Evolutionary conservation across 2,329 filamentous ascomycete species (phyloP).

Genomic region (Pestalotiopsis sp.): DNA sequence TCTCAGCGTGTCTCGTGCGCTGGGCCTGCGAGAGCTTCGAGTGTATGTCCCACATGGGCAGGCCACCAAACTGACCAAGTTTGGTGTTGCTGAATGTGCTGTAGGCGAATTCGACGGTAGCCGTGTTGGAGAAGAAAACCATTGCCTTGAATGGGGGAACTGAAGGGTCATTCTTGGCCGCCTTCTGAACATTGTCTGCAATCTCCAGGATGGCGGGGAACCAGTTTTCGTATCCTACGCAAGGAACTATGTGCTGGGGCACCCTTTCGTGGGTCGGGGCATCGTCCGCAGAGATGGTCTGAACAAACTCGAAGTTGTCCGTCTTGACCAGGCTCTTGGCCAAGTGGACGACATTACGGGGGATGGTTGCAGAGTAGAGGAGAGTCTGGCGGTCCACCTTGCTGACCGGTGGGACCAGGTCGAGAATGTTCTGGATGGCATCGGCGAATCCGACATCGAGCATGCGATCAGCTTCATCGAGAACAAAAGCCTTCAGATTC

Average conservation of each 20-base stretch:
- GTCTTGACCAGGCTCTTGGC: conserved; percentile 79
- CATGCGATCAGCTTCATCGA: conserved; percentile 98
- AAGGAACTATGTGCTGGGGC: conserved; percentile 74
- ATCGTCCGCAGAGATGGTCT: conserved; percentile 84
- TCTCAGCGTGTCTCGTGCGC: conserved; percentile 71
- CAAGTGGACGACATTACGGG: conserved; percentile 77
- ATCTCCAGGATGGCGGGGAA: conserved; percentile 80
- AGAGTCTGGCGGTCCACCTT: conserved; percentile 81
- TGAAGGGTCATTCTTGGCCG: conserved; percentile 39
- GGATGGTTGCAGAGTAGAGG: conserved; percentile 94
- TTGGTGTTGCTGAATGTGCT: conserved; percentile 56
- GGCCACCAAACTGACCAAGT: conserved; percentile 35
- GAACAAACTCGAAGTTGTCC: conserved; percentile 81
- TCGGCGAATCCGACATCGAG: conserved; percentile 86
- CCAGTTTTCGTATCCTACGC: conserved; percentile 73
- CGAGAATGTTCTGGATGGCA: conserved; percentile 64
- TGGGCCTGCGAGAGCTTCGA: conserved; percentile 71
- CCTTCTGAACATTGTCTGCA: conserved; percentile 59
- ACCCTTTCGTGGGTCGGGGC: conserved; percentile 82
- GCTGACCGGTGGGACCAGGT: conserved; percentile 61
- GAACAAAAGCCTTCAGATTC: conserved; percentile 88
- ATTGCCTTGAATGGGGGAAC: conserved; percentile 88
- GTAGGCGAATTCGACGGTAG: conserved; percentile 67
- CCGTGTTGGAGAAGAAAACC: conserved; percentile 83
- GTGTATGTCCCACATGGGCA: conserved; percentile 68